Evolutionary conservation across 2,329 filamentous ascomycete genomes (phyloP).

Genomic region (Beauveria rudraprayagi): DNA sequence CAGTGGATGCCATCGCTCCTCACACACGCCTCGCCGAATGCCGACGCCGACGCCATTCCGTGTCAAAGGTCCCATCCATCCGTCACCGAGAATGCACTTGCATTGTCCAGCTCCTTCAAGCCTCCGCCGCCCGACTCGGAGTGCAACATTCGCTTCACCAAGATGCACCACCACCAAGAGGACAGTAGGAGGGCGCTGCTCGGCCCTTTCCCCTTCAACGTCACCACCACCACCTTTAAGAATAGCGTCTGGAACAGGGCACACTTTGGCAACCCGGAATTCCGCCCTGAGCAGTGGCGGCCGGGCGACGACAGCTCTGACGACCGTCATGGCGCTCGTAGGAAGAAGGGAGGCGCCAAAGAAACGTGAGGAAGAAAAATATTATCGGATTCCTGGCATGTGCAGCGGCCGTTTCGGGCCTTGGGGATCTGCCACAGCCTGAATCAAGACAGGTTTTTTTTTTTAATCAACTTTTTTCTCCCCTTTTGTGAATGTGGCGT

Average conservation of each 20-base stretch:
- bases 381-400: neutral
- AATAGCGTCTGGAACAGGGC: slow-evolving; percentile 60
- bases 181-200: slow-evolving; percentile 26
- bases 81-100: neutral
- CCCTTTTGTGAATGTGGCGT: neutral
- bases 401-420: neutral
- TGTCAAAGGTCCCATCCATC: neutral
- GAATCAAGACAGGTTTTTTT: neutral
- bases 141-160: slow-evolving; percentile 42
- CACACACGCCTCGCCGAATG: neutral
- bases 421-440: neutral
- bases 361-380: neutral
- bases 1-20: slow-evolving; percentile 5
- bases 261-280: slow-evolving; percentile 56
- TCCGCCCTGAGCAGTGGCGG: slow-evolving; percentile 37
- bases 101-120: neutral
- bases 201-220: slow-evolving; percentile 16
- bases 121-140: slow-evolving; percentile 11
- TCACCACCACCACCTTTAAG: slow-evolving; percentile 52
- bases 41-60: neutral
- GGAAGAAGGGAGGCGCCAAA: neutral
- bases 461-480: neutral
- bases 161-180: slow-evolving; percentile 40
- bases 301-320: slow-evolving; percentile 32
- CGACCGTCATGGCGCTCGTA: slow-evolving; percentile 16